Percentiles rank a stretch among this genome's conserved stretches.
These are phyloP conservation scores for Leccinum angustisporum DNA, from an alignment of 1,284 basidiomycete genomes.

Conservation along the genomic window DNA sequence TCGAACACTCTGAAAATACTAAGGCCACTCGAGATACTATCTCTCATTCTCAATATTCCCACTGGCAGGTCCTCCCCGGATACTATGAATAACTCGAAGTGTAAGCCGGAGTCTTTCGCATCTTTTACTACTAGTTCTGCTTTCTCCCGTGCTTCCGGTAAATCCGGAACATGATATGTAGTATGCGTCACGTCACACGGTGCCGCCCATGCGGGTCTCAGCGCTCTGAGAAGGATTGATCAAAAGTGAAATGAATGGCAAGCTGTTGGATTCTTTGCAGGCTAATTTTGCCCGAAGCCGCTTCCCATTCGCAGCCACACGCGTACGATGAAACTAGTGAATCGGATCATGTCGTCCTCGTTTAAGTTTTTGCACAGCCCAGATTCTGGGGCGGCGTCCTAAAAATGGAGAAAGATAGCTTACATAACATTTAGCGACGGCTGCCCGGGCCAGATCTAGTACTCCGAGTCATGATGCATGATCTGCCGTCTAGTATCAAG, in stretches of 20 bases:
- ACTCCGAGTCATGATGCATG: too few species aligned
- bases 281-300: too few species aligned
- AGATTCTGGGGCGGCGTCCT: background rate
- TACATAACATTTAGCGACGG: too few species aligned
- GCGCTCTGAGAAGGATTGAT: background rate
- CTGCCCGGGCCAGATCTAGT: too few species aligned
- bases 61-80: background rate
- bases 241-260: too few species aligned
- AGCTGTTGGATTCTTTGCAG: too few species aligned
- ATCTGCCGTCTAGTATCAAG: background rate
- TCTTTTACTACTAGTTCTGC: too few species aligned
- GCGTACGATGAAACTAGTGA: background rate
- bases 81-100: too few species aligned
- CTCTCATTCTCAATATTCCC: background rate
- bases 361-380: background rate
- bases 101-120: too few species aligned
- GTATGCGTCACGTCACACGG: background rate
- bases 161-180: background rate
- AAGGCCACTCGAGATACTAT: background rate
- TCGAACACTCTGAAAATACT: background rate
- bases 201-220: background rate
- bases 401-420: background rate
- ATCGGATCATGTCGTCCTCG: background rate
- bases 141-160: background rate
- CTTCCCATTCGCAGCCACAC: background rate